These are phyloP conservation scores for Curvularia eragrostidis DNA, from an alignment of 2,329 filamentous ascomycete genomes.

Conservation along the genomic window DNA sequence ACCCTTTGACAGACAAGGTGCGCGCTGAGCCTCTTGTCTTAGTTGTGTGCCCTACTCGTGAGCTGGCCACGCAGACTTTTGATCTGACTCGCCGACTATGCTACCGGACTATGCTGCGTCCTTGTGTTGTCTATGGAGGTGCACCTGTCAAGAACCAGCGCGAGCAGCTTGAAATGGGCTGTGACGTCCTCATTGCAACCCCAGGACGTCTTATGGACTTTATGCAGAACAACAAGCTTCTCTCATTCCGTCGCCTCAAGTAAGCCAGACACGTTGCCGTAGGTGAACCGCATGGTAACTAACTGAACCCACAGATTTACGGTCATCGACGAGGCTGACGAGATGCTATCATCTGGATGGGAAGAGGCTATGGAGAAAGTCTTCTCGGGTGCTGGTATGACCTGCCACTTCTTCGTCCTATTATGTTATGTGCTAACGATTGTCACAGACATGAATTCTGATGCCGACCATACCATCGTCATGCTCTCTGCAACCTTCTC, in stretches of 20 bases:
- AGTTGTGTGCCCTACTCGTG: constrained; percentile 84
- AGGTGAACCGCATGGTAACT: constrained; percentile 6
- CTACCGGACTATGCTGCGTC: constrained; percentile 93
- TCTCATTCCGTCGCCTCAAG: constrained; percentile 78
- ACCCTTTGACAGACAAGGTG: constrained; percentile 59
- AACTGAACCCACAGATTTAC: constrained; percentile 27
- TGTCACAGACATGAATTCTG: constrained; percentile 73
- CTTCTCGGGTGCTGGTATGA: constrained; percentile 78
- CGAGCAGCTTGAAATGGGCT: constrained; percentile 78
- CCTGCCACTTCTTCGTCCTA: constrained; percentile 21
- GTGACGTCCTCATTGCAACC: constrained; percentile 86
- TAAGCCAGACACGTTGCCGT: constrained; percentile 55
- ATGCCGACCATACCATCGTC: constrained; percentile 71
- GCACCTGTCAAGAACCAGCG: constrained; percentile 73
- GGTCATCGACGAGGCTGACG: constrained; percentile 86
- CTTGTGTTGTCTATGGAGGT: constrained; percentile 88
- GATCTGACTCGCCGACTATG: constrained; percentile 91
- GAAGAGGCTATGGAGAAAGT: constrained; percentile 75
- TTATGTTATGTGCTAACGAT: constrained; percentile 15
- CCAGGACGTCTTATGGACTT: constrained; percentile 87
- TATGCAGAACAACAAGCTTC: constrained; percentile 71
- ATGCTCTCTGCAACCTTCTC: constrained; percentile 97
- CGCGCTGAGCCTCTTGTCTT: constrained; percentile 88
- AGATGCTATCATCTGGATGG: constrained; percentile 85
- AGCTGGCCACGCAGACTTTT: constrained; percentile 93